Conservation (phyloP, 805 yeast genomes). For the Teunomyces cretensis region DNA sequence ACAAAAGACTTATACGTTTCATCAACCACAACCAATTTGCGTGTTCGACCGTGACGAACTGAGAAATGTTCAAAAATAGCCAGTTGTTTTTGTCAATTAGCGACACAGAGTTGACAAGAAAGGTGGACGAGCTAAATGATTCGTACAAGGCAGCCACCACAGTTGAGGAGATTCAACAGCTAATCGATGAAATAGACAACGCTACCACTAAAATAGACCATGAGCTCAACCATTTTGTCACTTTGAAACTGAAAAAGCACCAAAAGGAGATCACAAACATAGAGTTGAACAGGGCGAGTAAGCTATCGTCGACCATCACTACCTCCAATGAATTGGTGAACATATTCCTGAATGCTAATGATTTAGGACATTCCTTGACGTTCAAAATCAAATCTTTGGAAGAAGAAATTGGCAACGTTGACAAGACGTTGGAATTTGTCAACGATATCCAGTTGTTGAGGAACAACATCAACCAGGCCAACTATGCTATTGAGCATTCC, state of each 20-base stretch:
- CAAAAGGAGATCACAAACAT: constrained; percentile 43
- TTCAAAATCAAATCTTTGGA: constrained; percentile 69
- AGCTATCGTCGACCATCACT: constrained; percentile 58
- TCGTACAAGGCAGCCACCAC: constrained; percentile 19
- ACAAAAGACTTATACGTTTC: not conserved
- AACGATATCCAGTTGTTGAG: constrained; percentile 65
- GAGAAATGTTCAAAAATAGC: constrained; percentile 1
- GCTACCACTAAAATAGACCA: constrained; percentile 23
- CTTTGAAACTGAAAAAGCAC: constrained; percentile 27
- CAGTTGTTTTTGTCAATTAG: constrained; percentile 3
- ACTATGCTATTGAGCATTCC: constrained; percentile 63
- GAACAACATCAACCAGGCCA: constrained; percentile 60
- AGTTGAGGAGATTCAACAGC: constrained; percentile 26
- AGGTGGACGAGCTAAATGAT: not conserved
- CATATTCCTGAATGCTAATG: constrained; percentile 59
- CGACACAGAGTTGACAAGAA: not conserved
- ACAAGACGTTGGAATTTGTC: constrained; percentile 62
- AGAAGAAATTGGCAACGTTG: constrained; percentile 64
- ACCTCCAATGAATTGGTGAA: constrained; percentile 56
- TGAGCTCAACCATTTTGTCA: constrained; percentile 24
- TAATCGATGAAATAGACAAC: constrained; percentile 29
- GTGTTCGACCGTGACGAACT: not conserved
- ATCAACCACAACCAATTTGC: no score
- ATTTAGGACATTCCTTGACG: constrained; percentile 65
- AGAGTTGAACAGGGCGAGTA: constrained; percentile 58